Conservation (phyloP, 768 basidiomycete genomes). For the Pleurotus platypus region DNA sequence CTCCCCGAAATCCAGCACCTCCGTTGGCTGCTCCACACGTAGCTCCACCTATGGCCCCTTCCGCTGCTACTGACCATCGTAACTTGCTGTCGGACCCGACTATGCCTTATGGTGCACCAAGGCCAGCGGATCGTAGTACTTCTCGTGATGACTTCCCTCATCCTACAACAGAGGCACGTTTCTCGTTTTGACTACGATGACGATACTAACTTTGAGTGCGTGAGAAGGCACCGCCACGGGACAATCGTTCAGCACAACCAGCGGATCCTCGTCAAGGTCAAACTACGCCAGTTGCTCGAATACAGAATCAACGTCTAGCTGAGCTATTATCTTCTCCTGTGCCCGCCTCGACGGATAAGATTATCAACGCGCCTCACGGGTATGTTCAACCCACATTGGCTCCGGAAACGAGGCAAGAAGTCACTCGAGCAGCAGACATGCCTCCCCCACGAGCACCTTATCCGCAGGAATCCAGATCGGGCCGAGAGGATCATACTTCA, state of each 20-base stretch:
- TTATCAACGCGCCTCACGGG: neutral
- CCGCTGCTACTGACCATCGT: neutral
- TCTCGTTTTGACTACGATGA: no score
- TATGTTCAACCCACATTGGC: neutral
- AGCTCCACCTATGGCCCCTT: neutral
- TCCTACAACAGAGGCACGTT: no score
- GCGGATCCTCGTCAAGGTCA: neutral
- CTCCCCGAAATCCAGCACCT: no score
- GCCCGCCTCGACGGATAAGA: neutral
- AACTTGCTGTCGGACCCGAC: neutral
- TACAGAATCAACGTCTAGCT: constrained; percentile 2
- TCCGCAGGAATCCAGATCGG: neutral
- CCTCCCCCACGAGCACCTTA: neutral
- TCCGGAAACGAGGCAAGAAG: neutral
- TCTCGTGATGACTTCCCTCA: no score
- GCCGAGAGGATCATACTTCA: neutral
- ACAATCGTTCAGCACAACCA: neutral
- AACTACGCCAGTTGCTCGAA: neutral
- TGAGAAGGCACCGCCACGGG: no score
- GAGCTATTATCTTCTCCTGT: constrained; percentile 4
- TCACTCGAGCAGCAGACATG: neutral
- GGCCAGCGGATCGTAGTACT: neutral
- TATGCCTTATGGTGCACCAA: neutral
- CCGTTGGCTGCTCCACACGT: no score
- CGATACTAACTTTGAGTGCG: no score